Evolutionary conservation across 1,139 yeast species (phyloP), one percentile per base, ranked within the genome.

Genomic region (Sugiyamaella sp.): DNA sequence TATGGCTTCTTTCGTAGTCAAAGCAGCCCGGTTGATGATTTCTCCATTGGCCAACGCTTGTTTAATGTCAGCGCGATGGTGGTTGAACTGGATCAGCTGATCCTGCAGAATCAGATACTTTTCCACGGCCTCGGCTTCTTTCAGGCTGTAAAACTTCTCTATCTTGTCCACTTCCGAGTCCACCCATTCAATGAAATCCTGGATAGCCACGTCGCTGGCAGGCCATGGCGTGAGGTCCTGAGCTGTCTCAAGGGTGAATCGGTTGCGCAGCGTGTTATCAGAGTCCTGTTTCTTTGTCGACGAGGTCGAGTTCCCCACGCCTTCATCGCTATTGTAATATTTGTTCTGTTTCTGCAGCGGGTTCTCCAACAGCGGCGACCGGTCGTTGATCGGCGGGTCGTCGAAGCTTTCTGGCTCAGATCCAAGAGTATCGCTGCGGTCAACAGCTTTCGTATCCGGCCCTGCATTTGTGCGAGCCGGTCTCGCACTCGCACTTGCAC

Each of bases 81-180:
- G 83, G 52, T 81, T 74, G 56, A 88, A 66, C 57, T 82, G 85
- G 57, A 78, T 78, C 45, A 89, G 67, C 66, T 88, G 96, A 60
- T 82, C 87, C 62, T 86, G 87, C 20, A 89, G 66, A 8, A 85
- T 66, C 14, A 82, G 70, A 61, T 80, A 85, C 57, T 91, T 73
- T 54, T 81, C 81, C 46, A 82, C 76, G 0, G 80, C 82, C 40
- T 82, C 85, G 29, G 75, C 74, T 63, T 87, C 95, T 62, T 78
- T 82, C 42, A 78, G 81, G 44, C 67, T 71, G 66, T 79, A 88
- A 65, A 88, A 88, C 0, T 42, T 54, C 47, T 86, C 84, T 9
- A 88, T 85, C 64, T 84, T 86, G 2, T 49, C 56, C 20, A 84
- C 73, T 64, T 88, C 84, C 0, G 62, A 55, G 52, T 85, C 83